These are phyloP conservation scores for Obba rivulosa DNA, from an alignment of 768 basidiomycete genomes.

Conservation along the genomic window DNA sequence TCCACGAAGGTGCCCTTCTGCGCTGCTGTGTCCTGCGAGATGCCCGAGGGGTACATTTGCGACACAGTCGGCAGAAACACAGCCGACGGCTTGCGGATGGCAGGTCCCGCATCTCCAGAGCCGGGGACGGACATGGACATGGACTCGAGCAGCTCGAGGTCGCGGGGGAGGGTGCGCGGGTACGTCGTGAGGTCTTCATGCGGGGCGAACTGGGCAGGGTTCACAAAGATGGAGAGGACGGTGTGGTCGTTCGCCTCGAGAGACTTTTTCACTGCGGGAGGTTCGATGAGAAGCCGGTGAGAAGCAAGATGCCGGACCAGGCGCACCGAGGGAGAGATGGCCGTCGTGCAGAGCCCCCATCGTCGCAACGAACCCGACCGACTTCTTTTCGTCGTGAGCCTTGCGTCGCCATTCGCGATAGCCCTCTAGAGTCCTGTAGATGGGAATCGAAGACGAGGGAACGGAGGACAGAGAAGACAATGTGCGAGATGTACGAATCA, in stretches of 20 bases:
- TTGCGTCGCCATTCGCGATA: conserved; percentile 71
- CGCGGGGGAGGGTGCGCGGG: conserved; percentile 77
- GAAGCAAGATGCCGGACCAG: background rate
- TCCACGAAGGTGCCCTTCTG: conserved; percentile 91
- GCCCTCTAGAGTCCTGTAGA: conserved; percentile 54
- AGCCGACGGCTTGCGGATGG: conserved; percentile 47
- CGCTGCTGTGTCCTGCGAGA: conserved; percentile 62
- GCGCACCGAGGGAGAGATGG: conserved; percentile 80
- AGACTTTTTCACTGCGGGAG: conserved; percentile 61
- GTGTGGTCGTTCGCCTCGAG: conserved; percentile 79
- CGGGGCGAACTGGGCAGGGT: conserved; percentile 95
- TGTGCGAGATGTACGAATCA: background rate
- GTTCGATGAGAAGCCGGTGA: background rate
- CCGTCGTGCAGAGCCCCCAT: conserved; percentile 98
- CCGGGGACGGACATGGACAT: conserved; percentile 20
- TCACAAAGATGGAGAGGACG: conserved; percentile 94
- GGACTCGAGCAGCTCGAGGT: conserved; percentile 56
- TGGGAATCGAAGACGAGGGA: conserved; percentile 32
- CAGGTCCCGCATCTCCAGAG: conserved; percentile 5
- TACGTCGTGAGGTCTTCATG: conserved; percentile 91
- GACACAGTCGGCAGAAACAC: conserved; percentile 75
- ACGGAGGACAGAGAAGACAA: conserved; percentile 10
- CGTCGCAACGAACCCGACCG: conserved; percentile 93
- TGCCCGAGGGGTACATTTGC: conserved; percentile 94
- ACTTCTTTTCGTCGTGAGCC: conserved; percentile 51